These are phyloP conservation scores for Leccinum obscurum DNA, from an alignment of 768 basidiomycete genomes.

Conservation along the genomic window DNA sequence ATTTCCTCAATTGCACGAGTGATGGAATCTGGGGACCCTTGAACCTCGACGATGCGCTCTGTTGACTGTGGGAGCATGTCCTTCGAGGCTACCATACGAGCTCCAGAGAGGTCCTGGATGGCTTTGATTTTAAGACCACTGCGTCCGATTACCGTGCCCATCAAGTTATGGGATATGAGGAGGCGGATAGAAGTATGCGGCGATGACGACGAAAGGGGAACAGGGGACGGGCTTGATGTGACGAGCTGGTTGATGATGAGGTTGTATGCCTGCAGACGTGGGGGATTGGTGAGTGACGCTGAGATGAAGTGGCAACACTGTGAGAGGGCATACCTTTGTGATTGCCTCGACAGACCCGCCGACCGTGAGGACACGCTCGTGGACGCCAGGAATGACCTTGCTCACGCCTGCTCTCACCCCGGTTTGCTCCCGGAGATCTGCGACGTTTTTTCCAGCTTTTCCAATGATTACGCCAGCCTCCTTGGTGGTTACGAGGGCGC, in stretches of 20 bases:
- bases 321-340: constrained; percentile 63
- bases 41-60: constrained; percentile 97
- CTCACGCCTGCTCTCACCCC: constrained; percentile 98
- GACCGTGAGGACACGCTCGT: constrained; percentile 96
- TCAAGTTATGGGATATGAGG: constrained; percentile 97
- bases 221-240: constrained; percentile 69
- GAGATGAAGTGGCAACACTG: neutral
- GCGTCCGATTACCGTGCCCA: constrained; percentile 98
- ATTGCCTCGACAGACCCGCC: constrained; percentile 91
- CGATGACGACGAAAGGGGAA: constrained; percentile 64
- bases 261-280: constrained; percentile 73
- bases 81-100: constrained; percentile 98
- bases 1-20: constrained; percentile 94
- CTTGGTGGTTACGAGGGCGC: constrained; percentile 94
- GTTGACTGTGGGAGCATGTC: constrained; percentile 99
- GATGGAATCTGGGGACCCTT: constrained; percentile 90
- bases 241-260: constrained; percentile 93
- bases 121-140: constrained; percentile 97
- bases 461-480: constrained; percentile 98
- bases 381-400: constrained; percentile 97
- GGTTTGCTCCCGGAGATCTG: constrained; percentile 91
- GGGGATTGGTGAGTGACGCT: constrained; percentile 15
- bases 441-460: constrained; percentile 96
- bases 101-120: constrained; percentile 94
- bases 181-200: constrained; percentile 89